Evolutionary conservation across 148 eudicot species (phyloP).

Genomic region (Persicaria tinctoria): DNA sequence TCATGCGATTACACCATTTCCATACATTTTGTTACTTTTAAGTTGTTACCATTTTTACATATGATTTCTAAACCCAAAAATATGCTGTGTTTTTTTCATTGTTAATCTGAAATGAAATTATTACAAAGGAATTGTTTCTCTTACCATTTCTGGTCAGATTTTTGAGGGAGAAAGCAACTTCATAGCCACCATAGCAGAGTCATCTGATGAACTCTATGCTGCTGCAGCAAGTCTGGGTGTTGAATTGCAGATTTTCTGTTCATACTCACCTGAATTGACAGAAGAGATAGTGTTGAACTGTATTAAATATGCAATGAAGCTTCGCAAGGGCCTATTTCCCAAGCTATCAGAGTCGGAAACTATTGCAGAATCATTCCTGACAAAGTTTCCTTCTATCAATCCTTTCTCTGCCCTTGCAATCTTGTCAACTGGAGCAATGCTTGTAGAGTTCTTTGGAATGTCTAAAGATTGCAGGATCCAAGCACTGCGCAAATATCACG

Average conservation of each 20-base stretch:
- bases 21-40: neutral
- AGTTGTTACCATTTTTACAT: neutral
- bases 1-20: neutral
- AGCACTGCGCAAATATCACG: conserved; percentile 47
- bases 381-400: conserved; percentile 79
- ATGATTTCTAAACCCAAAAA: neutral
- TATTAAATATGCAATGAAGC: conserved; percentile 36
- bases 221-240: conserved; percentile 81
- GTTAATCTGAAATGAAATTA: neutral
- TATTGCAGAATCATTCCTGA: conserved; percentile 77
- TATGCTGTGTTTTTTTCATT: neutral
- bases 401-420: conserved; percentile 94
- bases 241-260: conserved; percentile 69
- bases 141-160: conserved; percentile 35
- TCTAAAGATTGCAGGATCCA: conserved; percentile 43
- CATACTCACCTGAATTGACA: conserved; percentile 70
- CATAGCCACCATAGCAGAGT: conserved; percentile 65
- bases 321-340: conserved; percentile 40
- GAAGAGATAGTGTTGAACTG: conserved; percentile 72
- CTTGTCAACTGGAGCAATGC: conserved; percentile 51
- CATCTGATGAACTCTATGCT: conserved; percentile 88
- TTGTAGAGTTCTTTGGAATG: conserved; percentile 58
- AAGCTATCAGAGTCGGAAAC: conserved; percentile 80
- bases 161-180: conserved; percentile 86
- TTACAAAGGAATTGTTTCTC: neutral